Conservation (phyloP, 2,329 filamentous ascomycete species). For the Salinomyces thailandicus region DNA sequence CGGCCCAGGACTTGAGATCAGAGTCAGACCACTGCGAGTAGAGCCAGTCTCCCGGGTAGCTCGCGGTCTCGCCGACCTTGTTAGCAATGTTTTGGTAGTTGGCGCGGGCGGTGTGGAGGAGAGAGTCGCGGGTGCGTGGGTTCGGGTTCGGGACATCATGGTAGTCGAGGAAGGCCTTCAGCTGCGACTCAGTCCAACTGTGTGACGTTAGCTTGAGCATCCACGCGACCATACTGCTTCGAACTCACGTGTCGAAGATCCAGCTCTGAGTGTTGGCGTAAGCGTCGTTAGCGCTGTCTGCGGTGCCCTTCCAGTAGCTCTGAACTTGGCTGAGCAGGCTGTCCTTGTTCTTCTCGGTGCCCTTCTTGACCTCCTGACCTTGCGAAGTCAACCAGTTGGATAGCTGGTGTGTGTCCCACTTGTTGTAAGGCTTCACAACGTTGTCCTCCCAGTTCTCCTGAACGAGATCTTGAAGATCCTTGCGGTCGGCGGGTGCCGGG, state of each 20-base stretch:
- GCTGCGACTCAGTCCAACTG: conserved; percentile 84
- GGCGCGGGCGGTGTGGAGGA: conserved; percentile 66
- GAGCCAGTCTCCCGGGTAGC: conserved; percentile 93
- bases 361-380: conserved; percentile 58
- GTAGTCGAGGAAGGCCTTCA: conserved; percentile 87
- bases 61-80: conserved; percentile 61
- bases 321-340: conserved; percentile 59
- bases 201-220: conserved; percentile 26
- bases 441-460: conserved; percentile 79
- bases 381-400: conserved; percentile 57
- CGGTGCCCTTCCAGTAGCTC: conserved; percentile 64
- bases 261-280: conserved; percentile 70
- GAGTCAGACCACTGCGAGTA: conserved; percentile 88
- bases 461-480: conserved; percentile 85
- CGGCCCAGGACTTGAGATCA: conserved; percentile 87
- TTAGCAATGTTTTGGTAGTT: conserved; percentile 73
- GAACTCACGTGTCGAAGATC: conserved; percentile 69
- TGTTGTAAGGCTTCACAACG: conserved; percentile 63
- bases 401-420: conserved; percentile 63
- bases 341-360: conserved; percentile 58
- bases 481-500: conserved; percentile 80
- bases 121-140: conserved; percentile 71
- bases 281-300: conserved; percentile 62
- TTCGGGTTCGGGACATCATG: conserved; percentile 79
- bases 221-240: not conserved